Evolutionary conservation across 2,329 filamentous ascomycete species (phyloP), one percentile per base, ranked within the genome.

Genomic region (Trichoderma afroharzianum): DNA sequence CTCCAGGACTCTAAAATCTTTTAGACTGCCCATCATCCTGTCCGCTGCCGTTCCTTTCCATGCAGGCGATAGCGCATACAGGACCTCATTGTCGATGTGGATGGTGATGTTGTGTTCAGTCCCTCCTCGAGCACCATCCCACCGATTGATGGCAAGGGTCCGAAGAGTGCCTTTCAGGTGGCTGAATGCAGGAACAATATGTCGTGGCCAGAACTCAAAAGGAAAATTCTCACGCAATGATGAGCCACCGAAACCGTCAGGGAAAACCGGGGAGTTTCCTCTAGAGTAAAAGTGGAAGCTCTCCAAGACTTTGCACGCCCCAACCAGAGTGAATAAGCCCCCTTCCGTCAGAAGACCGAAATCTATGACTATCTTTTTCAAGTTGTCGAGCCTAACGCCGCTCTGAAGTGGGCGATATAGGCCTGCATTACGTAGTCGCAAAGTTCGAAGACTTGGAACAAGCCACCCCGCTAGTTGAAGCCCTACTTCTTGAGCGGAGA

Each of bases 111-210:
- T 1, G 15, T 6, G 12, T 14, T 63, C 59, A 3, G 26, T 12
- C 18, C 7, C 21, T 9, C 68, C 68, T 43, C 58, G 47, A 43
- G 36, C 58, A 21, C 68, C 58, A 57, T 67, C 32, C 63, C 63
- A 67, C n/a, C 63, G 68, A 24, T 70, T 70, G 26, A 70, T 70
- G 2, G 59, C 59, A 28, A 70, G 59, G 28, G 3, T 55, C n/a
- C 57, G 36, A 24, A 70, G 68, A 24, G 68, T 70, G 18, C 68
- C 28, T 15, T 28, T 47, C 3, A 70, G 21, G n/a, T 70, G 58
- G 3, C 59, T 11, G n/a, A 70, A 70, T 7, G 68, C 68, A n/a
- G 68, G 68, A 15, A 70, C 47, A 14, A 70, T 70, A 32, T 70
- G 30, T 26, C 63, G 59, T 4, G 68, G 68, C 6, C 30, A 24